A percentile compares a stretch with the other conserved stretches of the same genome.
phyloP scores from a whole-genome alignment of 768 basidiomycete genomes.

The Ramaria sp. region DNA sequence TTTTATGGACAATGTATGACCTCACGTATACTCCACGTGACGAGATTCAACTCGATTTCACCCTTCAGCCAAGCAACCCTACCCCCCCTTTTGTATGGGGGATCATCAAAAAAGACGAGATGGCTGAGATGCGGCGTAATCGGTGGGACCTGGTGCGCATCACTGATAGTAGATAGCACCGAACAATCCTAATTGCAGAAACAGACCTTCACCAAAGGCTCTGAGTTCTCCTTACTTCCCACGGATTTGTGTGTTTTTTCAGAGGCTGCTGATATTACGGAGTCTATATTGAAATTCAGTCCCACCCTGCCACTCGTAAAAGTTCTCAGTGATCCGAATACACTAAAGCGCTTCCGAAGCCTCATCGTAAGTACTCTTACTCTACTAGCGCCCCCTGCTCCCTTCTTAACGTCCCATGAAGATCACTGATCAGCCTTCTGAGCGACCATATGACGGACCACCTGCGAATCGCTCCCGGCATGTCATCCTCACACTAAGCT shows the following conservation, averaged over 20 bases:
- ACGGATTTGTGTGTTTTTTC: slow-evolving; percentile 59
- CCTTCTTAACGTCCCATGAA: slow-evolving; percentile 16
- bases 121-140: slow-evolving; percentile 51
- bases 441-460: slow-evolving; percentile 44
- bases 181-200: slow-evolving; percentile 4
- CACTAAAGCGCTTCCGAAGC: slow-evolving; percentile 72
- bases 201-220: slow-evolving; percentile 75
- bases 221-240: slow-evolving; percentile 54
- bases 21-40: slow-evolving; percentile 62
- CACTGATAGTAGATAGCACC: not conserved
- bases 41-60: slow-evolving; percentile 70
- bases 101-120: slow-evolving; percentile 69
- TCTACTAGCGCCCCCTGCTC: slow-evolving; percentile 2
- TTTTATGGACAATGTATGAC: slow-evolving; percentile 56
- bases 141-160: slow-evolving; percentile 83
- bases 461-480: slow-evolving; percentile 53
- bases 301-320: slow-evolving; percentile 38
- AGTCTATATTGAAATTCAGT: slow-evolving; percentile 55
- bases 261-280: slow-evolving; percentile 84
- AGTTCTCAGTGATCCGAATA: slow-evolving; percentile 51
- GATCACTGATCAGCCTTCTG: slow-evolving; percentile 80
- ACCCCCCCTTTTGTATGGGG: slow-evolving; percentile 74
- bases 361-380: slow-evolving; percentile 49
- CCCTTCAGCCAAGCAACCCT: slow-evolving; percentile 39
- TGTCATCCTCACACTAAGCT: slow-evolving; percentile 54